A percentile compares a stretch with the other conserved stretches of the same genome.
phyloP scores from a whole-genome alignment of 441 rosid genomes.

The Populus hybrid region DNA sequence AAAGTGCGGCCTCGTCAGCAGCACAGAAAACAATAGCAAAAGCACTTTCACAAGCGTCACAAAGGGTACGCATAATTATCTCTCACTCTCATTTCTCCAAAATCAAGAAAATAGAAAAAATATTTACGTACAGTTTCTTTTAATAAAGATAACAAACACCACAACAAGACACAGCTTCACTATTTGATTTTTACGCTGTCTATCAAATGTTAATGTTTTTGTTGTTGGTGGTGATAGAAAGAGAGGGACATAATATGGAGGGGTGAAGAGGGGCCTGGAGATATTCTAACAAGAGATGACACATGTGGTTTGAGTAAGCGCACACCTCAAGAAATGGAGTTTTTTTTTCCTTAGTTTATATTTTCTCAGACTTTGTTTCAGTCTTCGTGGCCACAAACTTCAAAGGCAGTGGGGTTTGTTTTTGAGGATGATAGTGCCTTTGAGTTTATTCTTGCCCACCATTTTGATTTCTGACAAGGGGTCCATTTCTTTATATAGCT shows the following conservation, averaged over 20 bases:
- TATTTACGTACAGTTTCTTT: neutral
- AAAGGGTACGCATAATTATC: conserved; percentile 62
- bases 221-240: neutral
- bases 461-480: conserved; percentile 25
- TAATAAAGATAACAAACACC: neutral
- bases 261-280: neutral
- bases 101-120: neutral
- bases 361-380: neutral
- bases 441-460: conserved; percentile 23
- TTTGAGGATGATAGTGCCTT: conserved; percentile 11
- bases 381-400: conserved; percentile 16
- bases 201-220: neutral
- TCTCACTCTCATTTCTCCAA: conserved; percentile 37
- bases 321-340: neutral
- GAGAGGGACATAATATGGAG: neutral
- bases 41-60: conserved; percentile 81
- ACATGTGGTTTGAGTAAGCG: neutral
- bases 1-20: conserved; percentile 84
- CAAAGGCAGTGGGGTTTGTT: conserved; percentile 17
- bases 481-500: conserved; percentile 5
- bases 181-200: neutral
- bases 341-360: neutral
- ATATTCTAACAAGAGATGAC: neutral
- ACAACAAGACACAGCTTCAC: neutral
- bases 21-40: conserved; percentile 80